These are phyloP conservation scores for Metschnikowia shivogae DNA, from an alignment of 805 yeast species.

Conservation along the genomic window DNA sequence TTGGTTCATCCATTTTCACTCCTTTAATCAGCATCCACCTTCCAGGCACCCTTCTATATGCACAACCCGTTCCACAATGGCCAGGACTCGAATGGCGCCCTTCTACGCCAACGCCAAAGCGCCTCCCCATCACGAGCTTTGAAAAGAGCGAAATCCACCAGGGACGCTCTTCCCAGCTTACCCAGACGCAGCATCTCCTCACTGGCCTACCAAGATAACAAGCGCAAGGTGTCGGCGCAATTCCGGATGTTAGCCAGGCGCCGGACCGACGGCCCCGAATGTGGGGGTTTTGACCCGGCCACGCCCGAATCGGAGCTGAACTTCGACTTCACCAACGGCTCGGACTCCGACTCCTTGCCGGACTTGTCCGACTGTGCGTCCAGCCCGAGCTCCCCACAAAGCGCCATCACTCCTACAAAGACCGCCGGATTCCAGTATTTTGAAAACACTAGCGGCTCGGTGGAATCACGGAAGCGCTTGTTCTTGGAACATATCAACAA, in stretches of 20 bases:
- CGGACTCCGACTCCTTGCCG: constrained; percentile 37
- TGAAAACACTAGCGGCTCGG: neutral
- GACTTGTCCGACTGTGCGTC: constrained; percentile 32
- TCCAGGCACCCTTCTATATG: neutral
- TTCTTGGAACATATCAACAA: neutral
- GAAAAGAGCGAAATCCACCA: constrained; percentile 13
- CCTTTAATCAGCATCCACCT: neutral
- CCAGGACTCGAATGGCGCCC: neutral
- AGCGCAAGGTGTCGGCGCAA: neutral
- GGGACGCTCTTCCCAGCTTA: constrained; percentile 12
- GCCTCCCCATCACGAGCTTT: neutral
- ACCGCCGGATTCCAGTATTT: constrained; percentile 4
- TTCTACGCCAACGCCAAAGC: constrained; percentile 1
- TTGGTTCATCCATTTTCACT: constrained; percentile 2
- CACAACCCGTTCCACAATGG: neutral
- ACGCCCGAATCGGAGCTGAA: neutral
- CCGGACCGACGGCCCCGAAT: neutral
- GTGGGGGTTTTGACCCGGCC: neutral
- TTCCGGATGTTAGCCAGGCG: constrained; percentile 1
- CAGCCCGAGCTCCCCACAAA: constrained; percentile 6
- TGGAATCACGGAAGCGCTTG: constrained; percentile 1
- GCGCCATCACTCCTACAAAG: constrained; percentile 16
- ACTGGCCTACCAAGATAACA: neutral
- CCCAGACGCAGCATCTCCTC: neutral
- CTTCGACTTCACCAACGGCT: constrained; percentile 3